Evolutionary conservation across 257 asterid genomes (phyloP).

Genomic region (Cynanchum wilfordii): DNA sequence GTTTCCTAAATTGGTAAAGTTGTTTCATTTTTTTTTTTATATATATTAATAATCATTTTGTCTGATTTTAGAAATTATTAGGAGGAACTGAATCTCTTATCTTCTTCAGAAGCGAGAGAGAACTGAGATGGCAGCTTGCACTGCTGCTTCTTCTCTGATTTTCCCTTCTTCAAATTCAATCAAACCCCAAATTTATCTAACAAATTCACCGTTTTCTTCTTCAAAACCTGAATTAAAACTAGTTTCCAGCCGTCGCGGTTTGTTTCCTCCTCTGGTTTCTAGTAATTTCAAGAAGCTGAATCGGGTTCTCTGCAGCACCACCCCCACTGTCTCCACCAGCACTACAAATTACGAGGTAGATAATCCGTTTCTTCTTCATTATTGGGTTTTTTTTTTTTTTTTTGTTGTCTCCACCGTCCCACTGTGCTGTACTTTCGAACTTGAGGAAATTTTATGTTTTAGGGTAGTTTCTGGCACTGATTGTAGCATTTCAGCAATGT

Average conservation of each 20-base stretch:
- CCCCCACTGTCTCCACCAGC: constrained; percentile 44
- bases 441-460: background rate
- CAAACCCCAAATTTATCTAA: constrained; percentile 14
- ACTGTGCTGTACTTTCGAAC: background rate
- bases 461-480: background rate
- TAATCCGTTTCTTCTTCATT: background rate
- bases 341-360: constrained; percentile 77
- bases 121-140: constrained; percentile 3
- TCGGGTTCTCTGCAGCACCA: constrained; percentile 37
- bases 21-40: too few species aligned
- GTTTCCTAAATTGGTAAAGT: too few species aligned
- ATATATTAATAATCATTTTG: too few species aligned
- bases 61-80: too few species aligned
- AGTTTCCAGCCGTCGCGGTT: constrained; percentile 18
- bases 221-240: constrained; percentile 22
- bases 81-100: background rate
- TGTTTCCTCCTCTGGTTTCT: constrained; percentile 22
- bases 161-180: constrained; percentile 28
- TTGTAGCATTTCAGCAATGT: background rate
- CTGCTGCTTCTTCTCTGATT: constrained; percentile 17
- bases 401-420: background rate
- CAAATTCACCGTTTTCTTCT: constrained; percentile 6
- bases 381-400: background rate
- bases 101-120: background rate
- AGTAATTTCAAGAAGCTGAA: constrained; percentile 24